Conservation (phyloP, 768 basidiomycete genomes). For the Kwoniella dejecticola region DNA sequence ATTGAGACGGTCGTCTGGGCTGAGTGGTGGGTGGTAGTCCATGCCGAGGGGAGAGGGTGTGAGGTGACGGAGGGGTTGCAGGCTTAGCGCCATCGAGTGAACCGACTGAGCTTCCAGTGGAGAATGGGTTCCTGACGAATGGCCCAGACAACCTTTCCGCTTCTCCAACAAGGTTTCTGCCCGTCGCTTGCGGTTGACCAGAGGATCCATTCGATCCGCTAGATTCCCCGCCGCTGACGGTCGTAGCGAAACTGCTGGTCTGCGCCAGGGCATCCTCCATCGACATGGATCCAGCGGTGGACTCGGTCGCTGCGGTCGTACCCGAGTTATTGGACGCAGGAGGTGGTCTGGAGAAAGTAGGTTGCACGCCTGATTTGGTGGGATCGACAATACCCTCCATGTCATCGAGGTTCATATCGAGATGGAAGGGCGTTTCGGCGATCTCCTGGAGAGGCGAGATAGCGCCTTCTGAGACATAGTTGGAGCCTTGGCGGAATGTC, state of each 20-base stretch:
- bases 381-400: slow-evolving; percentile 82
- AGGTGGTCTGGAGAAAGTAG: slow-evolving; percentile 10
- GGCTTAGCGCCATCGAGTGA: slow-evolving; percentile 33
- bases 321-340: slow-evolving; percentile 3
- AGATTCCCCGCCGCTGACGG: slow-evolving; percentile 23
- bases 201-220: slow-evolving; percentile 28
- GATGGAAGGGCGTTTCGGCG: slow-evolving; percentile 57
- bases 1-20: slow-evolving; percentile 53
- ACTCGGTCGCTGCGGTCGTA: slow-evolving; percentile 9
- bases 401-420: slow-evolving; percentile 70
- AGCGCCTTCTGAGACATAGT: slow-evolving; percentile 24
- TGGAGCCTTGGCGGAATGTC: slow-evolving; percentile 18
- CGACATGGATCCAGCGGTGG: slow-evolving; percentile 23
- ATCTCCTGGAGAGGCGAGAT: slow-evolving; percentile 41
- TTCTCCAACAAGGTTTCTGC: slow-evolving; percentile 27
- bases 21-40: slow-evolving; percentile 29
- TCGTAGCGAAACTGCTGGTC: slow-evolving; percentile 35
- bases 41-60: slow-evolving; percentile 37
- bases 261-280: slow-evolving; percentile 32
- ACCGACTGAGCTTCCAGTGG: slow-evolving; percentile 22
- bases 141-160: slow-evolving; percentile 31
- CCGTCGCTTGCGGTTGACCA: slow-evolving; percentile 4
- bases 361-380: slow-evolving; percentile 24
- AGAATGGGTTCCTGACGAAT: slow-evolving; percentile 29
- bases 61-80: slow-evolving; percentile 40